Evolutionary conservation across 148 eudicot genomes (phyloP).

Genomic region (Pharnaceum exiguum): DNA sequence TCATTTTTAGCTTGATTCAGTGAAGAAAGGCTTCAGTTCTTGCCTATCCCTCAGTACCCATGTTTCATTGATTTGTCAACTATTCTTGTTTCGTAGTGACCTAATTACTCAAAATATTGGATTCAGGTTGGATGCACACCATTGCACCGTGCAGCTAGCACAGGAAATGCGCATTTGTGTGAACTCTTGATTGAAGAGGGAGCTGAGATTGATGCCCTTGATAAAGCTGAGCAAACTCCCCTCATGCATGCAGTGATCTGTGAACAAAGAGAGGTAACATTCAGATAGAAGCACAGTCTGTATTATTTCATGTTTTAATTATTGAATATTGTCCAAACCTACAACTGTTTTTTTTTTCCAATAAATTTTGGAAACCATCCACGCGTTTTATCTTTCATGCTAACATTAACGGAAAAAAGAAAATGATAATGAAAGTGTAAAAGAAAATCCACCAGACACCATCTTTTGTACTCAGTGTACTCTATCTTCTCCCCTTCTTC

Average conservation of each 20-base stretch:
- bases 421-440: no score
- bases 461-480: no score
- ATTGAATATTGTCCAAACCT: no score
- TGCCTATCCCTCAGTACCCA: not conserved
- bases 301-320: no score
- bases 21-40: not conserved
- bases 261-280: constrained; percentile 63
- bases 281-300: not conserved
- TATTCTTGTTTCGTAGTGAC: not conserved
- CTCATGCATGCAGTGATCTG: constrained; percentile 90
- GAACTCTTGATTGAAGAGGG: constrained; percentile 93
- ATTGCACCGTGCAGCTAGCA: constrained; percentile 97
- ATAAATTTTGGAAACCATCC: no score
- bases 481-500: no score
- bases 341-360: no score
- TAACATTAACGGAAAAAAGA: no score
- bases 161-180: constrained; percentile 72
- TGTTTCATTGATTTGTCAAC: not conserved
- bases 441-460: no score
- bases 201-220: constrained; percentile 81
- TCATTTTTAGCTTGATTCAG: not conserved
- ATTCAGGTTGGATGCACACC: constrained; percentile 94
- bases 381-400: no score
- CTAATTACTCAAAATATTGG: constrained; percentile 7
- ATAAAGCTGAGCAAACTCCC: constrained; percentile 79